phyloP scores from a whole-genome alignment of 1,284 basidiomycete species.

The Malassezia nana region DNA sequence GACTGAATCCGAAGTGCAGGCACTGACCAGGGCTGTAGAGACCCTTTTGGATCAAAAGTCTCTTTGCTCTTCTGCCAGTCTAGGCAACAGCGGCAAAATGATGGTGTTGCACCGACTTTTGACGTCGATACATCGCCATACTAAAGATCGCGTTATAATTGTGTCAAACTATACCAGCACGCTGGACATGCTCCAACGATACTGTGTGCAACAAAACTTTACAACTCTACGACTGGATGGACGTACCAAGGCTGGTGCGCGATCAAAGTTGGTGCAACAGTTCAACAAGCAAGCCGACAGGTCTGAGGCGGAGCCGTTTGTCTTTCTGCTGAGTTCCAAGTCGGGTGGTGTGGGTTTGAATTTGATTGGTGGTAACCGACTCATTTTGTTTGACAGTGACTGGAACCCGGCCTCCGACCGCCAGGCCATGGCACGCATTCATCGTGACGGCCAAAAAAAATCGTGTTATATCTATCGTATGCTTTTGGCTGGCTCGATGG shows the following conservation, averaged over 20 bases:
- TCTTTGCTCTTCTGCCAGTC: not conserved
- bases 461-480: constrained; percentile 82
- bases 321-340: constrained; percentile 77
- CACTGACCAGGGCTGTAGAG: not conserved
- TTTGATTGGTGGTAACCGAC: constrained; percentile 91
- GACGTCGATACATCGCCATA: constrained; percentile 57
- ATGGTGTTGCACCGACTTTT: constrained; percentile 66
- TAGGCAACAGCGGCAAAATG: constrained; percentile 53
- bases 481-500: constrained; percentile 51
- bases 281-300: constrained; percentile 28
- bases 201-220: constrained; percentile 11
- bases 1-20: not conserved
- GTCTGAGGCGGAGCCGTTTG: constrained; percentile 50
- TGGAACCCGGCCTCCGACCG: constrained; percentile 82
- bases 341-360: constrained; percentile 65
- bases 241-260: constrained; percentile 35
- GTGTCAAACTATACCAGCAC: constrained; percentile 56
- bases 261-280: constrained; percentile 30
- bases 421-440: constrained; percentile 92
- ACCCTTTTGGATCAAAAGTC: not conserved
- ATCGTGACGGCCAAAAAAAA: constrained; percentile 74
- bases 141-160: constrained; percentile 57
- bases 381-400: constrained; percentile 76
- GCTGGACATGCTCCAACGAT: constrained; percentile 70
- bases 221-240: constrained; percentile 73